Evolutionary conservation across 2,329 filamentous ascomycete genomes (phyloP), one percentile per base, ranked within the genome.

Genomic region (Parasarocladium wereldwijsianum): DNA sequence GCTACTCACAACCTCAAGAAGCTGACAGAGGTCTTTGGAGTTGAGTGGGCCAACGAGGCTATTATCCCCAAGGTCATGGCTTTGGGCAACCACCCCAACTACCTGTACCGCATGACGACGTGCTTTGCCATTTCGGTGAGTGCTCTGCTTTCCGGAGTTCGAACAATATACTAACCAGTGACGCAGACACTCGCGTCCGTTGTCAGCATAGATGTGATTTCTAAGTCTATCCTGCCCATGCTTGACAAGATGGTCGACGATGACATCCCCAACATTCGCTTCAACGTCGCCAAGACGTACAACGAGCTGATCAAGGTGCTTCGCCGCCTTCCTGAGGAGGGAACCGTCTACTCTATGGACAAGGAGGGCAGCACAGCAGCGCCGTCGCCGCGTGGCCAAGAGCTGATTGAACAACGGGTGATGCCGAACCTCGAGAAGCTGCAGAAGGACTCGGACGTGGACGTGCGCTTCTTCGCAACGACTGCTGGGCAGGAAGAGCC

Each of bases 81-180:
- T 21, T 96, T 98, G 90, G 90, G 90, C 36, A 82, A 84, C 50
- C 90, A 98, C 54, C 84, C 87, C 37, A 98, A 98, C 62, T 98
- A 98, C 54, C 77, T 98, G 31, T 98, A 98, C 69, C 74, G 90
- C 52, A 98, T 98, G 90, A 98, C 90, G 8, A 98, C 90, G n/a
- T 96, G 87, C 62, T 98, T 98, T 54, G 90, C 90, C 38, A 92
- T 98, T 42, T 87, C 85, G 44, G 90, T 98, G 69, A 65, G 82
- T 70, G 8, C 8, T n/a, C 16, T 9, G 2, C 14, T 13, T 21
- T 24, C 20, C 13, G 15, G 18, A n/a, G 24, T 31, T 4, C 14
- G n/a, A 5, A 17, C 9, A 13, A 10, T 15, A 11, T 12, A 10
- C 44, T 58, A 41, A 38, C 40, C 13, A 13, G 22, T 35, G 24